phyloP scores from a whole-genome alignment of 2,329 filamentous ascomycete genomes.

The Fusarium sp. region DNA sequence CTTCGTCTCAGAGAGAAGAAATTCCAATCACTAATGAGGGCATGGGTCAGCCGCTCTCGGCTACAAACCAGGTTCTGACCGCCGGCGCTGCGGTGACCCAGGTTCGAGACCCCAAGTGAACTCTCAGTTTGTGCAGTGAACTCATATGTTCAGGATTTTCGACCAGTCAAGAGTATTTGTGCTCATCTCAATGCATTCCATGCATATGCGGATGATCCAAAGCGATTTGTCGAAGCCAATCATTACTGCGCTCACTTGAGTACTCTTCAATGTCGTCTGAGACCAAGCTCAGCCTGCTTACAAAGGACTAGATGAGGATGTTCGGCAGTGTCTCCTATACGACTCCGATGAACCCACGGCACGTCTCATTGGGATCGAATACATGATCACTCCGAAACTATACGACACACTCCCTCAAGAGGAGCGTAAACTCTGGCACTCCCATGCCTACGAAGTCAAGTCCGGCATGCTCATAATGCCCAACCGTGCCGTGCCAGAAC shows the following conservation, averaged over 20 bases:
- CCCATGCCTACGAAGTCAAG: conserved; percentile 79
- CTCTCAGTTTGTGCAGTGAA: fast-evolving
- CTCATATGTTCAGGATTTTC: conserved; percentile 65
- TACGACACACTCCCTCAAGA: conserved; percentile 73
- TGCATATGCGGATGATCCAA: conserved; percentile 79
- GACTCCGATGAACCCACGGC: conserved; percentile 76
- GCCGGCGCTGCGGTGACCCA: conserved; percentile 72
- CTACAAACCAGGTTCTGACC: conserved; percentile 70
- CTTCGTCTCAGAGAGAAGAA: conserved; percentile 3
- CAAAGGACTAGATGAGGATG: conserved; percentile 60
- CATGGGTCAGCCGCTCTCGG: conserved; percentile 62
- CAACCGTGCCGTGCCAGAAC: conserved; percentile 67
- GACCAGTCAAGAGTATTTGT: conserved; percentile 79
- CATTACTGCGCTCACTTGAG: conserved; percentile 87
- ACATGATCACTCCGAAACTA: conserved; percentile 81
- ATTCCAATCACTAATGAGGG: conserved; percentile 37
- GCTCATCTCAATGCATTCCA: conserved; percentile 91
- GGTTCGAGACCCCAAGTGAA: conserved; percentile 45
- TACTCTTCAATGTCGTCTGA: conserved; percentile 1
- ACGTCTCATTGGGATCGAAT: conserved; percentile 85
- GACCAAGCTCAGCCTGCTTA: conserved; percentile 53
- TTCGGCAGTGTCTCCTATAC: conserved; percentile 89
- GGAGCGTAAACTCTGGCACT: conserved; percentile 85
- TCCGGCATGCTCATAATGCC: conserved; percentile 86
- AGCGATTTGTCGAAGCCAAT: conserved; percentile 79